phyloP scores from a whole-genome alignment of 345 rosid genomes.

The Eucalyptus erythrocorys region DNA sequence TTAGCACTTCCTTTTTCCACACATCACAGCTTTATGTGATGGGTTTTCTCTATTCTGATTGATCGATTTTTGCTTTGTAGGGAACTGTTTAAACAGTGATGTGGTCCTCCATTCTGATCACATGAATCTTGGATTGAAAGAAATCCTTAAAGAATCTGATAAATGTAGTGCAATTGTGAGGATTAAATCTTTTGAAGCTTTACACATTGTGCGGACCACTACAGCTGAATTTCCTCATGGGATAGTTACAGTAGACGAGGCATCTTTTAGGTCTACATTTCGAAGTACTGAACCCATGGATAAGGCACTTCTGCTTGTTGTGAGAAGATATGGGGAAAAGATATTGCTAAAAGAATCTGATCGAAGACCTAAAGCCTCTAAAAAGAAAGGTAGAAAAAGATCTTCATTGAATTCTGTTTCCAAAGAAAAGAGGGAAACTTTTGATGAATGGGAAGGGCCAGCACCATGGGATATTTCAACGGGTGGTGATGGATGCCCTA shows the following conservation, averaged over 20 bases:
- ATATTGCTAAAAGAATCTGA: constrained; percentile 63
- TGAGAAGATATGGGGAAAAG: constrained; percentile 58
- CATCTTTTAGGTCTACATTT: constrained; percentile 14
- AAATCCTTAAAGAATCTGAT: constrained; percentile 27
- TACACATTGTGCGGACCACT: constrained; percentile 40
- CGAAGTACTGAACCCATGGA: constrained; percentile 60
- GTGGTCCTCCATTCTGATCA: constrained; percentile 4
- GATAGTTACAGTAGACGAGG: constrained; percentile 14
- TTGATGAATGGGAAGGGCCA: constrained; percentile 63
- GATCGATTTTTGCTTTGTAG: constrained; percentile 4
- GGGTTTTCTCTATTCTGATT: not conserved
- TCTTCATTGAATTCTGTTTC: constrained; percentile 5
- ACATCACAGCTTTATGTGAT: not conserved
- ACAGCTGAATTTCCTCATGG: constrained; percentile 25
- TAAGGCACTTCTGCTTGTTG: constrained; percentile 44
- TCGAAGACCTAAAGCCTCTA: constrained; percentile 41
- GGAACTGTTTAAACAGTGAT: not conserved
- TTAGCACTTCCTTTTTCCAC: not conserved
- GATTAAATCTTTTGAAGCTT: constrained; percentile 33
- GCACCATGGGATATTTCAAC: constrained; percentile 75
- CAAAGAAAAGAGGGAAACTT: constrained; percentile 21
- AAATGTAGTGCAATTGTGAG: constrained; percentile 14
- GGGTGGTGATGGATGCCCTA: constrained; percentile 86
- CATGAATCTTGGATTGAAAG: constrained; percentile 52
- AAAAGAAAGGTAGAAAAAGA: constrained; percentile 48